phyloP scores from a whole-genome alignment of 345 rosid genomes.

The Nephelium lappaceum region DNA sequence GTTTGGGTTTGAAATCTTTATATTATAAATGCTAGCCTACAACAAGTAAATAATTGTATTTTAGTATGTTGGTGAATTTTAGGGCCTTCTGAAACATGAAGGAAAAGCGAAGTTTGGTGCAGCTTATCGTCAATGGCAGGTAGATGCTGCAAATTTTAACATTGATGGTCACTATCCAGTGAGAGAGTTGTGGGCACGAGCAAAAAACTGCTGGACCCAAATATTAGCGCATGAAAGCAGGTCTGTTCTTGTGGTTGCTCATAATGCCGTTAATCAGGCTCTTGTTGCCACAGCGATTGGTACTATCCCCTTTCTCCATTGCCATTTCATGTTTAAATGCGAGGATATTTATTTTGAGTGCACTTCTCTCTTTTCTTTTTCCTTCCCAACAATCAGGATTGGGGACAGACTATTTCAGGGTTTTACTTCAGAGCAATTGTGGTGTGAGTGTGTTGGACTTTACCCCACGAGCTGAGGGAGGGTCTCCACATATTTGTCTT shows the following conservation, averaged over 20 bases:
- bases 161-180: slow-evolving; percentile 91
- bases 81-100: slow-evolving; percentile 90
- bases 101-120: slow-evolving; percentile 80
- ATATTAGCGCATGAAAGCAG: slow-evolving; percentile 75
- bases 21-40: not conserved
- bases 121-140: slow-evolving; percentile 80
- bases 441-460: slow-evolving; percentile 94
- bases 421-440: slow-evolving; percentile 90
- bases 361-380: slow-evolving; percentile 10
- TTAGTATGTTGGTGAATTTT: slow-evolving; percentile 24
- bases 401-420: slow-evolving; percentile 80
- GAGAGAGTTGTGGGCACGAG: slow-evolving; percentile 89
- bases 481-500: slow-evolving; percentile 74
- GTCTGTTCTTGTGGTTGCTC: slow-evolving; percentile 95
- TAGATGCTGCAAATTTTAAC: slow-evolving; percentile 72
- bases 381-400: slow-evolving; percentile 47
- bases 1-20: not conserved
- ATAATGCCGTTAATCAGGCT: slow-evolving; percentile 95
- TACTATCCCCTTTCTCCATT: slow-evolving; percentile 29
- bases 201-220: slow-evolving; percentile 64
- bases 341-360: slow-evolving; percentile 4
- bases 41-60: not conserved
- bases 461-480: slow-evolving; percentile 60
- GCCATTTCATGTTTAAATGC: not conserved
- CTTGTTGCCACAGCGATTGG: slow-evolving; percentile 89